phyloP scores from a whole-genome alignment of 495 filamentous ascomycete genomes.

The Immersiella caudata region DNA sequence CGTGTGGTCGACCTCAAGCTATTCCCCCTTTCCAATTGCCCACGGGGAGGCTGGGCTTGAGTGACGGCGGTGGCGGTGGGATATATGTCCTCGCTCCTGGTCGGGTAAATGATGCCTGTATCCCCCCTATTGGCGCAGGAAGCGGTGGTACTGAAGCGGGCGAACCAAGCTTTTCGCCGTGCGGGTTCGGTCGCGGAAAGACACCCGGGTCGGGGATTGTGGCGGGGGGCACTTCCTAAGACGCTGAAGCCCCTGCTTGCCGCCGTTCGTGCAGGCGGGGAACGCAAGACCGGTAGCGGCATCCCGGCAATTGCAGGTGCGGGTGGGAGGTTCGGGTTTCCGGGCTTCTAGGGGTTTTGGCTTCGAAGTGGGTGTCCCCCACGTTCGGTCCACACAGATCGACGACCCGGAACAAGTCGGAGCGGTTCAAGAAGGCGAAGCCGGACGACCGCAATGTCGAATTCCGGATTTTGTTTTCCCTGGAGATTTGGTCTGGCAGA shows the following conservation, averaged over 20 bases:
- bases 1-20: not conserved
- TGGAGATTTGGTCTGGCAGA: not conserved
- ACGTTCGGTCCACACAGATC: not conserved
- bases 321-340: not conserved
- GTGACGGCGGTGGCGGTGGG: not conserved
- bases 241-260: slow-evolving; percentile 3
- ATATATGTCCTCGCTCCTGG: not conserved
- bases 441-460: not conserved
- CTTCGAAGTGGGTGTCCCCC: not conserved
- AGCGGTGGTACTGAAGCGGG: not conserved
- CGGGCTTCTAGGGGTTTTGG: not conserved
- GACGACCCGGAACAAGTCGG: not conserved
- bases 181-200: slow-evolving; percentile 7
- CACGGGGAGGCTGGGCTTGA: not conserved
- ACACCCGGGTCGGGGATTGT: not conserved
- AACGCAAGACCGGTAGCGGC: slow-evolving; percentile 5
- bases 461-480: slow-evolving; percentile 11
- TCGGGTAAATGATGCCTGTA: slow-evolving; percentile 12
- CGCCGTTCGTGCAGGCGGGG: slow-evolving; percentile 10
- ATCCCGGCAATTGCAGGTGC: slow-evolving; percentile 14
- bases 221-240: not conserved
- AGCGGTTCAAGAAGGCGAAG: not conserved
- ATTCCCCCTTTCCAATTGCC: not conserved
- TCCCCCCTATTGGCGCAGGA: slow-evolving; percentile 1
- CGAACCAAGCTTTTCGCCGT: not conserved